phyloP scores from a whole-genome alignment of 1,139 yeast species.

The Candida sp. region DNA sequence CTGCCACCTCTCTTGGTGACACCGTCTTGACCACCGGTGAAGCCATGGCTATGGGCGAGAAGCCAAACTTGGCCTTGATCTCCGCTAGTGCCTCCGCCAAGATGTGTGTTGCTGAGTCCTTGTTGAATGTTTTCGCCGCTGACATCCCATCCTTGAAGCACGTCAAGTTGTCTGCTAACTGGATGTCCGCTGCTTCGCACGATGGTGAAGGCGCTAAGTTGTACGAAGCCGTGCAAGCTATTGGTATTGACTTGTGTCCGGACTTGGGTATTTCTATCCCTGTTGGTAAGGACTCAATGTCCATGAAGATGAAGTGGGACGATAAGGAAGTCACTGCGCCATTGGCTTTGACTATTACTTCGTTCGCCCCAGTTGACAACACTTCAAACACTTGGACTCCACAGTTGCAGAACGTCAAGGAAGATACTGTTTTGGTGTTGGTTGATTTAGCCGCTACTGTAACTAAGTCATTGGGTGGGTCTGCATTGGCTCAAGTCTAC shows the following conservation, averaged over 20 bases:
- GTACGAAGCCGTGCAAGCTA: conserved; percentile 97
- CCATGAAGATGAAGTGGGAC: conserved; percentile 99
- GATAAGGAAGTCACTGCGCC: conserved; percentile 95
- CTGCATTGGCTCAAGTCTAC: conserved; percentile 95
- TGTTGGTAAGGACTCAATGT: conserved; percentile 99
- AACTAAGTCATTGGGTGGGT: conserved; percentile 79
- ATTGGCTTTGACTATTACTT: conserved; percentile 88
- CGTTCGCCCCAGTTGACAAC: conserved; percentile 86
- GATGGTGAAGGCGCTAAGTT: conserved; percentile 95
- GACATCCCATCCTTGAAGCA: conserved; percentile 78
- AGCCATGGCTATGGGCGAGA: conserved; percentile 98
- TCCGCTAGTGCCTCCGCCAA: conserved; percentile 97
- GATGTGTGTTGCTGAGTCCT: conserved; percentile 95
- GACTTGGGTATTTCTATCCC: conserved; percentile 92
- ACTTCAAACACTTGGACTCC: conserved; percentile 98
- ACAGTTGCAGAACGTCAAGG: conserved; percentile 53
- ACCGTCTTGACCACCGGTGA: conserved; percentile 81
- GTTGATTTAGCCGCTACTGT: conserved; percentile 77
- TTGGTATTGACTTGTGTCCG: conserved; percentile 95
- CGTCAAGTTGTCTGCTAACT: conserved; percentile 92
- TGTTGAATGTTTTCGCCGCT: conserved; percentile 89
- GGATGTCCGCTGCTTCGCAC: conserved; percentile 99
- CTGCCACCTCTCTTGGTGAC: conserved; percentile 88
- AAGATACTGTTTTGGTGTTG: conserved; percentile 67
- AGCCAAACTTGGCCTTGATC: conserved; percentile 88